Base-by-base conservation (phyloP, 106 monocot genomes). In the Triglochin maritima region DNA sequence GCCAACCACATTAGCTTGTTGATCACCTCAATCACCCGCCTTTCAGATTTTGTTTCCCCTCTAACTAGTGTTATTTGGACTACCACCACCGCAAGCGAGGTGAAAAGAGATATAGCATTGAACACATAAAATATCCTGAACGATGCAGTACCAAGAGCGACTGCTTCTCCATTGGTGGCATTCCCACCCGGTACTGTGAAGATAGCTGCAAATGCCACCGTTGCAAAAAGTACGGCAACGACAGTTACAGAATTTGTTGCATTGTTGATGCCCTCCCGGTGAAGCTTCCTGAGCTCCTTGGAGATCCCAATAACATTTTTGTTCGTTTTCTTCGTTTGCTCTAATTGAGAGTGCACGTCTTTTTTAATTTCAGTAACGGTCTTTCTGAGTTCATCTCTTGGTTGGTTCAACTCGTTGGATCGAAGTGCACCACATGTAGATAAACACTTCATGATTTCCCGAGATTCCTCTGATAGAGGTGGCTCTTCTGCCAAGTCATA, bases 1-100 rank as follows among this genome's bases (percentile, higher is more conserved):
- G 87, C 87, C 51, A 87, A 54, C 91, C 91, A 91, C 91, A 91
- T 91, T 46, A 91, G 56, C 73, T 91, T 91, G 72, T 91, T 91
- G 50, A 91, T 87, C 65, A 92, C 80, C 63, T 82, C 84, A 7
- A 91, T 84, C 79, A 87, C 83, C 17, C 17, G 67, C 65, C 60
- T 75, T 78, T 84, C 86, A 7, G 87, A 84, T 60, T 82, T 87
- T 60, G 84, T 81, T 66, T 91, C 87, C 0, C 78, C 76, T n/a
- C 87, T 84, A 17, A 87, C 81, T 7, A 92, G 59, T 4, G 91
- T 82, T 6, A 87, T 91, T 68, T 91, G 91, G 9, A 85, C 87
- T 5, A 91, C 82, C 11, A 92, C 87, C 3, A 92, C 92, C 4
- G 82, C 87, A 13, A 92, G 75, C 7, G 92, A 87, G 13, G 87